Evolutionary conservation across 2,329 filamentous ascomycete genomes (phyloP).

Genomic region (Monilinia fructicola): DNA sequence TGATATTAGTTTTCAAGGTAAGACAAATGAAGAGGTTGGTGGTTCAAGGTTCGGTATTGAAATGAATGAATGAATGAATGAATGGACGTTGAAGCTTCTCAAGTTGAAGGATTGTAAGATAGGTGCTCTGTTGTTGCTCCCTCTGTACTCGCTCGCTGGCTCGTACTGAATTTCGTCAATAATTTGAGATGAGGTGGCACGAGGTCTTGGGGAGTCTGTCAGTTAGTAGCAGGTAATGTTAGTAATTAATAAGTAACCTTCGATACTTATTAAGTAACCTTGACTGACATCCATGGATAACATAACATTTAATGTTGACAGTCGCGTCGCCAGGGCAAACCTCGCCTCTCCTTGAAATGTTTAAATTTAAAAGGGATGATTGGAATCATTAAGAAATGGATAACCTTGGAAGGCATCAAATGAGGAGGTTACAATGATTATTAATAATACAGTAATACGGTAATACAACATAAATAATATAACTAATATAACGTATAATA

Average conservation of each 20-base stretch:
- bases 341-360: slow-evolving; percentile 11
- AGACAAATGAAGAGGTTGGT: neutral
- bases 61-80: slow-evolving; percentile 7
- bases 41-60: slow-evolving; percentile 1
- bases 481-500: too few relatives aligned
- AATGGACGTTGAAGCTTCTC: slow-evolving; percentile 1
- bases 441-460: neutral
- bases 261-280: too few relatives aligned
- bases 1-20: neutral
- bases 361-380: neutral
- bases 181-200: slow-evolving; percentile 20
- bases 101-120: too few relatives aligned
- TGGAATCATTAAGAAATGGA: neutral
- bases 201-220: slow-evolving; percentile 16
- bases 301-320: slow-evolving; percentile 14
- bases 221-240: neutral
- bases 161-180: neutral
- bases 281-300: too few relatives aligned
- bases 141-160: too few relatives aligned
- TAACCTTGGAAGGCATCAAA: too few relatives aligned
- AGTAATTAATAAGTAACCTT: too few relatives aligned
- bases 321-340: slow-evolving; percentile 22
- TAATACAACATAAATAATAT: too few relatives aligned
- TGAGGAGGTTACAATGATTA: slow-evolving; percentile 6
- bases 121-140: too few relatives aligned